Percentiles rank a stretch among this genome's conserved stretches.
These are phyloP conservation scores for Pistacia atlantica DNA, from an alignment of 345 rosid genomes.

Conservation along the genomic window DNA sequence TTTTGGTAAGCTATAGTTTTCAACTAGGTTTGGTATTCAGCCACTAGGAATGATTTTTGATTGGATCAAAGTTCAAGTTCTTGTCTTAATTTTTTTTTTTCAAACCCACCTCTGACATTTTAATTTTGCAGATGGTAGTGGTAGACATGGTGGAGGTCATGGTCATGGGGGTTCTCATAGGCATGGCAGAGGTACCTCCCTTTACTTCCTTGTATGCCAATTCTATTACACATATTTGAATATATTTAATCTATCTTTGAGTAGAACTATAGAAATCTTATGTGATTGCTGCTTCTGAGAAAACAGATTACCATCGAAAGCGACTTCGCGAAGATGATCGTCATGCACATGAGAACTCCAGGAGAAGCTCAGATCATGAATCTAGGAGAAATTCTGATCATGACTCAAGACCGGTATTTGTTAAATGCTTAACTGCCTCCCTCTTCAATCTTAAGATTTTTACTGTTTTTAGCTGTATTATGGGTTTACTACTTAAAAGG, in stretches of 20 bases:
- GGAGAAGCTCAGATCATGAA: conserved; percentile 70
- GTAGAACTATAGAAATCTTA: background rate
- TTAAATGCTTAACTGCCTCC: background rate
- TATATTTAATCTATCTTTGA: background rate
- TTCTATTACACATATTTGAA: background rate
- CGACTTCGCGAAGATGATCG: conserved; percentile 88
- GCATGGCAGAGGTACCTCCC: conserved; percentile 61
- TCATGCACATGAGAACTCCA: conserved; percentile 58
- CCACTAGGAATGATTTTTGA: background rate
- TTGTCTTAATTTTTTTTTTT: background rate
- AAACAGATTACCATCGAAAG: conserved; percentile 75
- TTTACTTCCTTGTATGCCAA: background rate
- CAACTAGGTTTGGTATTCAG: background rate
- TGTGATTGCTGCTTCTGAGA: conserved; percentile 9
- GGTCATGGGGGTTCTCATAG: conserved; percentile 73
- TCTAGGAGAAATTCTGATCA: conserved; percentile 63
- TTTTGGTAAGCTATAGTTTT: background rate
- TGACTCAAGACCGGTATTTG: conserved; percentile 67
- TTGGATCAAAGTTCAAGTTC: background rate
- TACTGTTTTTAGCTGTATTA: background rate
- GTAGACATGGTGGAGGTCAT: conserved; percentile 69
- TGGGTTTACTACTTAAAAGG: background rate
- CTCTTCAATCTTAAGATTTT: background rate
- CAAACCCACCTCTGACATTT: conserved; percentile 8
- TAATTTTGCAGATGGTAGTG: conserved; percentile 51